phyloP scores from a whole-genome alignment of 768 basidiomycete species.

The Hemileccinum rubropunctum region DNA sequence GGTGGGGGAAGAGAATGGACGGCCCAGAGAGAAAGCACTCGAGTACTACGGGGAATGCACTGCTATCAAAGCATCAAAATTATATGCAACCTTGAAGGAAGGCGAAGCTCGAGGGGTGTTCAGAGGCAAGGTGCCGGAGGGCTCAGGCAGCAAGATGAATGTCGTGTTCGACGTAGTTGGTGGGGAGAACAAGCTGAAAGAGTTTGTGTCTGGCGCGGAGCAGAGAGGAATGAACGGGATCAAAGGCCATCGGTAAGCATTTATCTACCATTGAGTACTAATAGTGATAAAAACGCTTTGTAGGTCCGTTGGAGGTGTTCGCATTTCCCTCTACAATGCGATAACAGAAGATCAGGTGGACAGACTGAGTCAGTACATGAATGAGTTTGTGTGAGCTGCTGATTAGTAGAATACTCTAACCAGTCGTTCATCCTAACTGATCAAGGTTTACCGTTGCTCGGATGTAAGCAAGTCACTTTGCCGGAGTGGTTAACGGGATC shows the following conservation, averaged over 20 bases:
- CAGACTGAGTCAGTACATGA: constrained; percentile 55
- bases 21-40: constrained; percentile 54
- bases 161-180: constrained; percentile 78
- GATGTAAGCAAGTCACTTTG: constrained; percentile 61
- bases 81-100: constrained; percentile 71
- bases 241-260: constrained; percentile 86
- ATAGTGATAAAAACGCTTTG: neutral
- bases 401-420: neutral
- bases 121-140: constrained; percentile 65
- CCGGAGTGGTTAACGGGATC: constrained; percentile 93
- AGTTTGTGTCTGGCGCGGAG: constrained; percentile 82
- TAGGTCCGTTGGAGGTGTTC: constrained; percentile 68
- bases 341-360: constrained; percentile 74
- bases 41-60: constrained; percentile 64
- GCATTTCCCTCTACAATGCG: constrained; percentile 88
- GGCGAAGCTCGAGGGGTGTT: constrained; percentile 73
- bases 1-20: constrained; percentile 17
- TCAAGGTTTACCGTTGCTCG: neutral
- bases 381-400: constrained; percentile 41
- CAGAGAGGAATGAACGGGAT: constrained; percentile 76
- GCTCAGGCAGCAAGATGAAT: constrained; percentile 94
- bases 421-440: neutral
- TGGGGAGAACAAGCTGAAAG: constrained; percentile 67
- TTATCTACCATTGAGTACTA: constrained; percentile 4
- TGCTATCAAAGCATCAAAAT: constrained; percentile 65